Evolutionary conservation across 768 basidiomycete species (phyloP), one percentile per base, ranked within the genome.

Genomic region (Crepidotus variabilis): DNA sequence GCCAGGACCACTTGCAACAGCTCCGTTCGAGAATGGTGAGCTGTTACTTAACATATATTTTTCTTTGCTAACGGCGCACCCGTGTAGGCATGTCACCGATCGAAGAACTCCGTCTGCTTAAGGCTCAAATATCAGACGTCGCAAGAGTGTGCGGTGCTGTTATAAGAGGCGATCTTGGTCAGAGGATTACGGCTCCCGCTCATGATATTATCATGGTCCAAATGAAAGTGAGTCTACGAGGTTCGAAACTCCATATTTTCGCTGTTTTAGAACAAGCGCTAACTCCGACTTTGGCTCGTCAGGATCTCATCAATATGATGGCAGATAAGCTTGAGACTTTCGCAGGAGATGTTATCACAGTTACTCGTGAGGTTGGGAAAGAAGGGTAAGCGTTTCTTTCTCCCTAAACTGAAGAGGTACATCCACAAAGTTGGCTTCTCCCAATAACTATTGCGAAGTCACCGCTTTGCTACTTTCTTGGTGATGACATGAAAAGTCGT

Each of bases 341-440:
- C 70, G 93, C 93, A 32, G 86, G 87, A 67, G 92, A 94, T 69
- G 91, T 94, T 45, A 94, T 92, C 56, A 83, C 92, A 57, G 89
- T 91, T 54, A 81, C 81, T 62, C 86, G 87, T 68, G 89, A 91
- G 68, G 94, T 96, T 68, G 89, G 89, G 20, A 89, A 86, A 52
- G 87, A 89, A 78, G 84, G 83, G 83, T 84, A 52, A 45, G 71
- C 67, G 9, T 28, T 34, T 36, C 51, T 47, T 53, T 14, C 23
- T 50, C 34, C 52, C 39, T 21, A n/a, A n/a, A n/a, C n/a, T n/a
- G n/a, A n/a, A n/a, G n/a, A n/a, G n/a, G n/a, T n/a, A n/a, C n/a
- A n/a, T n/a, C n/a, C n/a, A n/a, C n/a, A n/a, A n/a, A n/a, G n/a
- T n/a, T n/a, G n/a, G n/a, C n/a, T n/a, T n/a, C n/a, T n/a, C n/a